These are phyloP conservation scores for Soucietia sequanensis DNA, from an alignment of 805 yeast species.

Conservation along the genomic window DNA sequence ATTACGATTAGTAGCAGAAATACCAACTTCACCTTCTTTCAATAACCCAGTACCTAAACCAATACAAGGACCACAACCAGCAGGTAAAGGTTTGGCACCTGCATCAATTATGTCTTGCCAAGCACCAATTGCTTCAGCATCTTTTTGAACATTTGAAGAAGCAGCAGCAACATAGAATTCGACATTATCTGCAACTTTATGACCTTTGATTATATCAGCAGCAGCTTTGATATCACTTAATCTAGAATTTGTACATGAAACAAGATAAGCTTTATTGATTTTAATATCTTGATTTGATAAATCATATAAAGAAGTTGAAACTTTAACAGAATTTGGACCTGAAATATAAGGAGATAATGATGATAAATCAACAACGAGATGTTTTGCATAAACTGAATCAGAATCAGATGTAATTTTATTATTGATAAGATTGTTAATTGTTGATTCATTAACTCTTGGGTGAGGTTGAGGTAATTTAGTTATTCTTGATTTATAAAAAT, in stretches of 20 bases:
- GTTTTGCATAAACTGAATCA: constrained; percentile 87
- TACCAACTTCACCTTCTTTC: constrained; percentile 96
- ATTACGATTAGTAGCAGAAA: constrained; percentile 96
- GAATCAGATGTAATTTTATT: constrained; percentile 55
- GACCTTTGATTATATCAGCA: constrained; percentile 80
- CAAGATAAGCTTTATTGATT: constrained; percentile 92
- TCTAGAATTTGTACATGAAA: constrained; percentile 97
- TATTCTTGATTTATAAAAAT: constrained; percentile 73
- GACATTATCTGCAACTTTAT: constrained; percentile 82
- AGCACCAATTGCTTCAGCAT: constrained; percentile 88
- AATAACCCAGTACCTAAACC: constrained; percentile 94
- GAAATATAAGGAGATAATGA: constrained; percentile 86
- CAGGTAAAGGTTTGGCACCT: constrained; percentile 93
- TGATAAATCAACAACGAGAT: constrained; percentile 73
- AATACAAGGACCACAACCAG: constrained; percentile 99
- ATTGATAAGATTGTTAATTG: constrained; percentile 52
- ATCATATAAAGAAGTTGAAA: constrained; percentile 74
- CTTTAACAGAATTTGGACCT: constrained; percentile 97
- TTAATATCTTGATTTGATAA: constrained; percentile 70
- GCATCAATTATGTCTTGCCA: constrained; percentile 90
- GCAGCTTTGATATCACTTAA: constrained; percentile 92
- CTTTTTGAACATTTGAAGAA: constrained; percentile 86
- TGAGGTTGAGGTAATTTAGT: constrained; percentile 65
- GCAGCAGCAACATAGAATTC: constrained; percentile 98
- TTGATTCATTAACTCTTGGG: constrained; percentile 70